Conservation (phyloP, 768 basidiomycete genomes). For the Lactifluus pinguis region DNA sequence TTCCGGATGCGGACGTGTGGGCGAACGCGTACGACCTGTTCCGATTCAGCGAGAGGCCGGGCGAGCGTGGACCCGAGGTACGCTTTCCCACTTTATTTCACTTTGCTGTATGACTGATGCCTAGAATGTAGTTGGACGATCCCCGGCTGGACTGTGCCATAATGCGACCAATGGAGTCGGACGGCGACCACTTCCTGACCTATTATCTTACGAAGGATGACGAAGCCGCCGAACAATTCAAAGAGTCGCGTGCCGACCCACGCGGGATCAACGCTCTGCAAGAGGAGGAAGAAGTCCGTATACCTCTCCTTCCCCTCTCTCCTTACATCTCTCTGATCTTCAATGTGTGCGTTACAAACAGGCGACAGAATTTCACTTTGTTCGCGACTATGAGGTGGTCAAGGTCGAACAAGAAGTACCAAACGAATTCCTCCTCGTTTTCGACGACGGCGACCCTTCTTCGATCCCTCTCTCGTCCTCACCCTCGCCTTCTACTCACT, state of each 20-base stretch:
- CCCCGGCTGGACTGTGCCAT: slow-evolving; percentile 80
- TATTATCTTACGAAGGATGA: slow-evolving; percentile 78
- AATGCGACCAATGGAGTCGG: slow-evolving; percentile 78
- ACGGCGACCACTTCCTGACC: slow-evolving; percentile 80
- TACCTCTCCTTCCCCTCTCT: no score
- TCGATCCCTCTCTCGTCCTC: slow-evolving; percentile 12
- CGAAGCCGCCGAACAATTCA: slow-evolving; percentile 57
- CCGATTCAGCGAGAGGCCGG: slow-evolving; percentile 77
- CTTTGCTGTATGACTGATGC: neutral
- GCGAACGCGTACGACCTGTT: slow-evolving; percentile 85
- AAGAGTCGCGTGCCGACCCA: slow-evolving; percentile 39
- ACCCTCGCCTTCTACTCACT: neutral
- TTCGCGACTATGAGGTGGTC: slow-evolving; percentile 81
- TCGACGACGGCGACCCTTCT: slow-evolving; percentile 41
- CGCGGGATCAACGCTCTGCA: slow-evolving; percentile 35
- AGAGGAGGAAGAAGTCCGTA: slow-evolving; percentile 44
- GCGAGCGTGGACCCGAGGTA: slow-evolving; percentile 66
- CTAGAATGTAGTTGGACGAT: slow-evolving; percentile 49
- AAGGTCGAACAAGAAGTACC: slow-evolving; percentile 82
- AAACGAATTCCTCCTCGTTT: slow-evolving; percentile 72
- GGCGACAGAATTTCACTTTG: slow-evolving; percentile 66
- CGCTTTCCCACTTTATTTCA: slow-evolving; percentile 14
- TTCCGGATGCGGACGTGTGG: slow-evolving; percentile 84
- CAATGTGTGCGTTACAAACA: slow-evolving; percentile 21
- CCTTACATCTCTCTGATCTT: neutral